phyloP scores from a whole-genome alignment of 164 flowering plant species.

The Nelumbo lutea region DNA sequence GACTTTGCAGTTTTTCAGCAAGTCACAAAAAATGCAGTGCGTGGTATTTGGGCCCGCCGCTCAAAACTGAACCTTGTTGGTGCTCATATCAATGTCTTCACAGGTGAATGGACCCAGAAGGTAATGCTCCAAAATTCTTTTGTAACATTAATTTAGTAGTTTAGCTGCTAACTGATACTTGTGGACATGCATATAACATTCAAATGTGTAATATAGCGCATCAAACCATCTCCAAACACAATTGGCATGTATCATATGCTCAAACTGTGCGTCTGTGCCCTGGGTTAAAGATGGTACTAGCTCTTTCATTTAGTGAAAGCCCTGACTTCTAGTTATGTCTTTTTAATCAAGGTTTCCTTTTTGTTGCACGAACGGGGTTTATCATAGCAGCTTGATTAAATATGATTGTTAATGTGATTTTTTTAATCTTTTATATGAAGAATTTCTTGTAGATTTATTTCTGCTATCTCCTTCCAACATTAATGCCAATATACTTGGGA shows the following conservation, averaged over 20 bases:
- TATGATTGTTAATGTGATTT: neutral
- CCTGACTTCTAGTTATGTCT: neutral
- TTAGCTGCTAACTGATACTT: neutral
- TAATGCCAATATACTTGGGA: too few relatives aligned
- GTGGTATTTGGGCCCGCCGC: conserved; percentile 93
- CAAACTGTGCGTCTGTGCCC: neutral
- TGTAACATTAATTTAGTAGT: neutral
- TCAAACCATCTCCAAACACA: neutral
- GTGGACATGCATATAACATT: neutral
- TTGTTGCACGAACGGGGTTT: neutral
- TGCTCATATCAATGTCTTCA: conserved; percentile 96
- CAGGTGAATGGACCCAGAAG: conserved; percentile 99
- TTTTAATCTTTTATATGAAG: neutral
- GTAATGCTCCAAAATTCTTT: conserved; percentile 29
- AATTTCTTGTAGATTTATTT: neutral
- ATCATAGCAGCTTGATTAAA: neutral
- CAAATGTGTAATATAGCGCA: neutral
- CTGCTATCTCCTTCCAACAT: neutral
- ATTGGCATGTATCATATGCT: too few relatives aligned
- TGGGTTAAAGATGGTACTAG: too few relatives aligned
- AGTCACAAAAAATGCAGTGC: conserved; percentile 96
- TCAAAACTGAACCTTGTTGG: conserved; percentile 90
- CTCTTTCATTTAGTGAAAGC: neutral
- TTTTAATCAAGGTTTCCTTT: neutral
- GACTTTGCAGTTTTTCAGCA: conserved; percentile 77